These are phyloP conservation scores for Phytophthora citrophthora DNA, from an alignment of 352 stramenopile genomes.

Conservation along the genomic window DNA sequence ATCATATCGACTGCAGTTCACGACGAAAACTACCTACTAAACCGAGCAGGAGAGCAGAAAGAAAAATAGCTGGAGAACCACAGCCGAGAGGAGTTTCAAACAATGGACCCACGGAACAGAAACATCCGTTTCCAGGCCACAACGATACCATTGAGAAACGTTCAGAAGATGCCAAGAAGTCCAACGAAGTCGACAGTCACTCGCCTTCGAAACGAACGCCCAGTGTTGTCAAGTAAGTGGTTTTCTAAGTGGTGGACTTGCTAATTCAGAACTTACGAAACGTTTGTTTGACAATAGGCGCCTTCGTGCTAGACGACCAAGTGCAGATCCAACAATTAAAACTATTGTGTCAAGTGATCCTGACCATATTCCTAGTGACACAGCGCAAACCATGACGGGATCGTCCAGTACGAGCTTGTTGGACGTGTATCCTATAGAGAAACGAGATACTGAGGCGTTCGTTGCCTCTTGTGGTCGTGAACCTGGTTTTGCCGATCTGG, in stretches of 20 bases:
- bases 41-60: neutral
- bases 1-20: neutral
- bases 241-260: neutral
- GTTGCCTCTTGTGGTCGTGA: slow-evolving; percentile 22
- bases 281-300: slow-evolving; percentile 9
- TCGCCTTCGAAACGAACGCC: slow-evolving; percentile 40
- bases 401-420: slow-evolving; percentile 36
- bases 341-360: neutral
- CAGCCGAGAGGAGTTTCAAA: neutral
- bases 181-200: slow-evolving; percentile 11
- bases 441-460: slow-evolving; percentile 29
- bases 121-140: slow-evolving; percentile 5
- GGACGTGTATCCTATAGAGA: slow-evolving; percentile 50
- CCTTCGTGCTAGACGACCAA: slow-evolving; percentile 16
- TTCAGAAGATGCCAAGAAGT: slow-evolving; percentile 2
- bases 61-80: neutral
- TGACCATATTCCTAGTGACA: neutral
- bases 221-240: slow-evolving; percentile 32
- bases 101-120: slow-evolving; percentile 5
- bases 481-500: slow-evolving; percentile 48
- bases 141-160: slow-evolving; percentile 1
- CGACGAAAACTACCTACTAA: neutral
- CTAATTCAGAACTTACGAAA: no score
- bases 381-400: neutral
- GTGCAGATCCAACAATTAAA: slow-evolving; percentile 10